A percentile compares a stretch with the other conserved stretches of the same genome.
Conservation (phyloP, 352 stramenopile genomes). For the Globisporangium recalcitrans region DNA sequence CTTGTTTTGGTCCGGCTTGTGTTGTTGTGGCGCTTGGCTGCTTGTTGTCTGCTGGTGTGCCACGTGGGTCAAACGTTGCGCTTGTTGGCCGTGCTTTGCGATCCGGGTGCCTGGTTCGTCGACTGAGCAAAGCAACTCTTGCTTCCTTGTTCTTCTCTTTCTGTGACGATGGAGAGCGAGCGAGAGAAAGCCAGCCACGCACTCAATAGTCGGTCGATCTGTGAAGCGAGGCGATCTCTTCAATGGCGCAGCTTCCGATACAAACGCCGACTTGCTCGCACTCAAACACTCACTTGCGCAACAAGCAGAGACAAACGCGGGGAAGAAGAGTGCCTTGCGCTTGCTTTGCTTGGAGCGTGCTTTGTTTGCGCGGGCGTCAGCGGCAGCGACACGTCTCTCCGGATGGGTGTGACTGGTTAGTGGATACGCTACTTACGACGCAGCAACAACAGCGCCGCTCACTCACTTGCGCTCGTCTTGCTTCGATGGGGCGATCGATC, state of each 20-base stretch:
- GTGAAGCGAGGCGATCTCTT: neutral
- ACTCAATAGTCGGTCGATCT: neutral
- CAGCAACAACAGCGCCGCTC: slow-evolving; percentile 4
- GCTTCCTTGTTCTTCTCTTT: neutral
- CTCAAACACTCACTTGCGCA: neutral
- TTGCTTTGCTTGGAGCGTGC: neutral
- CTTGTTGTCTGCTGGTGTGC: slow-evolving; percentile 6
- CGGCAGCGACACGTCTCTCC: slow-evolving; percentile 1
- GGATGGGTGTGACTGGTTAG: neutral
- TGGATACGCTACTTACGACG: slow-evolving; percentile 8
- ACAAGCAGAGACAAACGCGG: neutral
- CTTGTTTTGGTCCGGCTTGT: neutral
- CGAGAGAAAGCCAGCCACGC: neutral
- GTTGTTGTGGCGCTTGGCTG: neutral
- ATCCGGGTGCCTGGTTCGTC: slow-evolving; percentile 1
- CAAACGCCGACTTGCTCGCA: neutral
- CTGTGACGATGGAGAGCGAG: too few species aligned
- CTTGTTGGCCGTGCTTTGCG: slow-evolving; percentile 7
- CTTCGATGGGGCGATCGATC: slow-evolving; percentile 12
- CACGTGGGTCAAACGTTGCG: slow-evolving; percentile 4
- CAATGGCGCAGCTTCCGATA: neutral
- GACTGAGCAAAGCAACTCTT: slow-evolving; percentile 6
- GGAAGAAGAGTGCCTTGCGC: neutral
- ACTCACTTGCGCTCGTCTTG: neutral
- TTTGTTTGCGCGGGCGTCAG: neutral